These are phyloP conservation scores for Botrytis deweyae DNA, from an alignment of 2,329 filamentous ascomycete species.

Conservation along the genomic window DNA sequence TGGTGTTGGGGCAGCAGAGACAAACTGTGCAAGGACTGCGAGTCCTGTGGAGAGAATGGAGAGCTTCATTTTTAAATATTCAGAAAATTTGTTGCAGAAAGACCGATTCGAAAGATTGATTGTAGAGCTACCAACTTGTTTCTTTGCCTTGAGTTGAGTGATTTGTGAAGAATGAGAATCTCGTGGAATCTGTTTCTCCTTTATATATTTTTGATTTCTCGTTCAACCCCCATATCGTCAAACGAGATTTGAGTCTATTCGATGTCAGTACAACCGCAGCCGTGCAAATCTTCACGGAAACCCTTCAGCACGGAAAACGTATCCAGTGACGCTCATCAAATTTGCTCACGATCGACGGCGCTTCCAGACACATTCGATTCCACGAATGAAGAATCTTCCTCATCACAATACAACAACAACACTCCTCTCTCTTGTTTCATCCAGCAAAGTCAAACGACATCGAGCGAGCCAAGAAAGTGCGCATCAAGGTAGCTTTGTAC, in stretches of 20 bases:
- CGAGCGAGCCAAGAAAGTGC: neutral
- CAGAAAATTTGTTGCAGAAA: neutral
- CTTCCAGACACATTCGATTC: neutral
- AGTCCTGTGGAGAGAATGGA: conserved; percentile 47
- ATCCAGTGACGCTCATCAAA: neutral
- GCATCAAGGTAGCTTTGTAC: neutral
- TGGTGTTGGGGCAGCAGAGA: conserved; percentile 47
- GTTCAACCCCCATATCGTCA: neutral
- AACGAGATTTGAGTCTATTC: neutral
- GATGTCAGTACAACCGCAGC: neutral
- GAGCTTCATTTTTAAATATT: conserved; percentile 47
- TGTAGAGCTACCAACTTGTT: neutral
- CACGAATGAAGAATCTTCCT: conserved; percentile 15
- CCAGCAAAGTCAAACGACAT: too few relatives aligned
- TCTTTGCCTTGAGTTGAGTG: neutral
- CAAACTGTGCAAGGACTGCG: conserved; percentile 46
- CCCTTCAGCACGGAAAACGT: neutral
- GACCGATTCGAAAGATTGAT: neutral
- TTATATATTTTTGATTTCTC: neutral
- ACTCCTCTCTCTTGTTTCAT: neutral
- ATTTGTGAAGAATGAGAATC: neutral
- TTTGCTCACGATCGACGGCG: neutral
- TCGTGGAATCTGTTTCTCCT: neutral
- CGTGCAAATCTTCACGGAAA: neutral
- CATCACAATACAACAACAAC: neutral